phyloP scores from a whole-genome alignment of 2,329 filamentous ascomycete species.

The Aspergillus fischeri region DNA sequence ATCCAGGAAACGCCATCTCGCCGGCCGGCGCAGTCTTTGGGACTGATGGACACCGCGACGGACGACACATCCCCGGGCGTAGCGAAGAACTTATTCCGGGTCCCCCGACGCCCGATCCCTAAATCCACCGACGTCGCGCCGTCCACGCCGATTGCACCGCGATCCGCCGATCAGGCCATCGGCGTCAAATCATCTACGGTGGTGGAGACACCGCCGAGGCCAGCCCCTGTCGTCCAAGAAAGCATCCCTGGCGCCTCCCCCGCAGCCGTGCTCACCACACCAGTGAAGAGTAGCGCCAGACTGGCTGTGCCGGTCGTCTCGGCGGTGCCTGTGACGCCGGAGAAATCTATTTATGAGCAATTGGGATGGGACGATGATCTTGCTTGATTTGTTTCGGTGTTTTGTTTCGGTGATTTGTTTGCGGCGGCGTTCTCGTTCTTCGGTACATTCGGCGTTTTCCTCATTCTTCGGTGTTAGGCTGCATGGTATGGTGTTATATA shows the following conservation, averaged over 20 bases:
- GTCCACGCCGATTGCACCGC: slow-evolving; percentile 26
- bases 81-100: slow-evolving; percentile 22
- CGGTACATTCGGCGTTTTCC: too few relatives aligned
- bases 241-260: slow-evolving; percentile 11
- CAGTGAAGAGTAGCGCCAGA: slow-evolving; percentile 8
- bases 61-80: slow-evolving; percentile 10
- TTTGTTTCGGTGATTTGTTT: too few relatives aligned
- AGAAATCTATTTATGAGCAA: slow-evolving; percentile 40
- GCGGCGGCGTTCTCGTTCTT: too few relatives aligned
- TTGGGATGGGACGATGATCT: slow-evolving; percentile 44
- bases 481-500: too few relatives aligned
- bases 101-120: slow-evolving; percentile 24
- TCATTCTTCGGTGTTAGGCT: too few relatives aligned
- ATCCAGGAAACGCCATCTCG: slow-evolving; percentile 41
- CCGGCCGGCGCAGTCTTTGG: slow-evolving; percentile 14
- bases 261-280: neutral
- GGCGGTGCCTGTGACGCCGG: slow-evolving; percentile 28
- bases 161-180: slow-evolving; percentile 7
- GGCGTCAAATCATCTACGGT: slow-evolving; percentile 17
- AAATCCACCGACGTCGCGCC: slow-evolving; percentile 22
- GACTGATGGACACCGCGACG: too few relatives aligned
- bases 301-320: slow-evolving; percentile 12
- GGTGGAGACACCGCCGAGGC: slow-evolving; percentile 29
- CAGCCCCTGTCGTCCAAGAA: slow-evolving; percentile 4
- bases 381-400: neutral